Base-by-base conservation (phyloP, 768 basidiomycete genomes). In the Lactarius indigo region DNA sequence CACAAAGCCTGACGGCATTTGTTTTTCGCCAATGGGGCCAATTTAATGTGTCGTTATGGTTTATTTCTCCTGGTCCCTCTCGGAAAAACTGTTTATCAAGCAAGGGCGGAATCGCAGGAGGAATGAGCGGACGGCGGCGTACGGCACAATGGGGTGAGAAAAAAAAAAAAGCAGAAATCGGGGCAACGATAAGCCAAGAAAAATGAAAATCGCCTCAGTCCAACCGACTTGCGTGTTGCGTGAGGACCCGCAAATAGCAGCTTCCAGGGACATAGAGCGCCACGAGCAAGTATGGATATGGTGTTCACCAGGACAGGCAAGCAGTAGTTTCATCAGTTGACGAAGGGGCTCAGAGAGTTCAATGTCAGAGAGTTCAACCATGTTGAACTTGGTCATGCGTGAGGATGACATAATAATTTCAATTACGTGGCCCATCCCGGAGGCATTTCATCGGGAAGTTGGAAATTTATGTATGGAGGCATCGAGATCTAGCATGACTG, bases 381-480 rank as follows among this genome's bases (percentile, higher is more conserved):
- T 15, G 50, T 52, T 26, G 26, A 23, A 18, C 35, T 28, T 55
- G 59, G 23, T 28, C 26, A 13, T 23, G 17, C 20, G 66, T 56
- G 60, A 59, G 1, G 57, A 31, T 67, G 52, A 67, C n/a, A 8
- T 67, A 67, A 67, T n/a, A 30, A 37, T 47, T 59, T 15, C 10
- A 26, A 63, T 59, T 47, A 23, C 55, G 55, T 56, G 8, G 30
- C 18, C 37, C 33, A n/a, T 47, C 63, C 50, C 66, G 66, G 66
- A 12, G 50, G 61, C 31, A 54, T 44, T 67, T 66, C 37, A 66
- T 63, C 65, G 39, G 50, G 50, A 52, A 52, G n/a, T 26, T n/a
- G 47, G 47, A 20, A 66, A 56, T 33, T 57, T 47, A 30, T 31
- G 41, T 37, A 57, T 17, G 18, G 17, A 1, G n/a, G 4, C 30